Base-by-base conservation (phyloP, 208 protist species). In the Trypanosoma cruzi region DNA sequence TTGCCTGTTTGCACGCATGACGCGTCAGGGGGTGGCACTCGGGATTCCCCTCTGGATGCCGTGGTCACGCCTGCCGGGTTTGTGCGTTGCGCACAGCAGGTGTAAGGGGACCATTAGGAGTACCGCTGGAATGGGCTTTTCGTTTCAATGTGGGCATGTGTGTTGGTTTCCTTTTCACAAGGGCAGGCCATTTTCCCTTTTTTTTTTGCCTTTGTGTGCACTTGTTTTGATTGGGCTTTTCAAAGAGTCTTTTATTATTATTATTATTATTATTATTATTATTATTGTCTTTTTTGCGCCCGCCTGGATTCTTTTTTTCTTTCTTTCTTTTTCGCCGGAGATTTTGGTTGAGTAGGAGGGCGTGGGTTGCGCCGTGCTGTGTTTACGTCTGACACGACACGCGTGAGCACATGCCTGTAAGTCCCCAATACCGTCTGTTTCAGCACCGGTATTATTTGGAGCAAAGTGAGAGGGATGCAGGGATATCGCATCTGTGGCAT, bases 401-500 rank as follows among this genome's bases (percentile, higher is more conserved):
- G 16, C n/a, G 20, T 4, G 16, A 20, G 10, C 34, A 4, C 34
- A 68, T 68, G 32, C 58, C 72, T 1, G 53, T 75, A 31, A 82
- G 72, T 44, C 65, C 79, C 6, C 59, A 80, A 54, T 70, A 81
- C 69, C 79, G 82, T 2, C 76, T 82, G 64, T 69, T 65, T 29
- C 31, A 72, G 1, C 79, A 81, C 2, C 68, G 71, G 70, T 34
- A 76, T 56, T 87, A 86, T 70, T 76, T 80, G 46, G 67, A 78
- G 26, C 68, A 50, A 34, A 86, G 66, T 22, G 70, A 81, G 57
- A 59, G 77, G n/a, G 79, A 86, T 28, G 80, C 75, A 0, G 87
- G 84, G 2, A 26, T 93, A 18, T 56, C 64, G 11, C 87, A 93
- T 68, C 64, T 93, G 44, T 89, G 84, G 81, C 87, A 93, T 65